phyloP scores from a whole-genome alignment of 2,329 filamentous ascomycete genomes.

The Falciphora oryzae region DNA sequence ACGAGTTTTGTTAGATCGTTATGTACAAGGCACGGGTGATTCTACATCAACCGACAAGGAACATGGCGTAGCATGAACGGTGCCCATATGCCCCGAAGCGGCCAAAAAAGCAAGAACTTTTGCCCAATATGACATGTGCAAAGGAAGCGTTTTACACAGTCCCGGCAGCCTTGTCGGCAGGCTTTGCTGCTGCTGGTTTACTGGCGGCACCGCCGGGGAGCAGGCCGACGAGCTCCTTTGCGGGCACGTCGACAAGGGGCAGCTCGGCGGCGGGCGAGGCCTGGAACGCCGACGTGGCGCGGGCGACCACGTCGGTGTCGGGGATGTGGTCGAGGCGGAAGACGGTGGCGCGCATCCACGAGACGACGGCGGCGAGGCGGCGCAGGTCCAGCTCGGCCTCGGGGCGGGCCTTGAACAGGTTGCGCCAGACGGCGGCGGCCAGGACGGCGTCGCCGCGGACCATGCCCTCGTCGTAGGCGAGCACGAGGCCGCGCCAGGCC shows the following conservation, averaged over 20 bases:
- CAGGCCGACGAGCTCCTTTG: slow-evolving; percentile 31
- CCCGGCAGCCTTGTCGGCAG: slow-evolving; percentile 14
- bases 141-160: background rate
- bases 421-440: slow-evolving; percentile 84
- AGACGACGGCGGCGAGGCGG: slow-evolving; percentile 46
- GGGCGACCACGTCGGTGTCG: slow-evolving; percentile 34
- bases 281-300: slow-evolving; percentile 35
- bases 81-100: background rate
- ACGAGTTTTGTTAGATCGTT: background rate
- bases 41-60: background rate
- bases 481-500: slow-evolving; percentile 83
- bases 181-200: slow-evolving; percentile 15
- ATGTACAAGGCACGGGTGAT: background rate
- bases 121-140: background rate
- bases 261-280: slow-evolving; percentile 31
- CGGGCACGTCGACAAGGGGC: slow-evolving; percentile 33
- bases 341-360: slow-evolving; percentile 47
- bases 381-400: slow-evolving; percentile 42
- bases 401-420: slow-evolving; percentile 68
- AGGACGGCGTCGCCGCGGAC: slow-evolving; percentile 71
- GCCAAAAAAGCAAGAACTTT: background rate
- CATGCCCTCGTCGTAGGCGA: slow-evolving; percentile 80
- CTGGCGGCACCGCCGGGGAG: slow-evolving; percentile 16
- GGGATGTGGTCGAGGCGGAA: slow-evolving; percentile 42
- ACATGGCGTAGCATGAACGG: background rate